Percentiles rank a stretch among this genome's conserved stretches.
Conservation (phyloP, 2,329 filamentous ascomycete species). For the Clarireedia monteithiana region DNA sequence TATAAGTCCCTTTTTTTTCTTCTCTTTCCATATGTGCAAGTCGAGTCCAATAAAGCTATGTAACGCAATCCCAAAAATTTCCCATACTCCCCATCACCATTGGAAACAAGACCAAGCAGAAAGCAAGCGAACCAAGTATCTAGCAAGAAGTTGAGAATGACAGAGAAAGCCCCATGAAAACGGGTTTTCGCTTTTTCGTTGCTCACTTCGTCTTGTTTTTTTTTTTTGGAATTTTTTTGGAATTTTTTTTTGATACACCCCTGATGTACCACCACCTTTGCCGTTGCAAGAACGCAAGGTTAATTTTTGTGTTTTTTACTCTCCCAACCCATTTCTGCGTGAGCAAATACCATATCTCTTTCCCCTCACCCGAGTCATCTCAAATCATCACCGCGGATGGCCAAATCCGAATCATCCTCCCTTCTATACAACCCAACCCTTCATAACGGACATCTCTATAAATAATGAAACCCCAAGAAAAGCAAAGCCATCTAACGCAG, state of each 20-base stretch:
- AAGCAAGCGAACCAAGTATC: not conserved
- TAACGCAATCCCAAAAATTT: not conserved
- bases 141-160: not conserved
- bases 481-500: constrained; percentile 7
- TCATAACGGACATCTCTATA: constrained; percentile 7
- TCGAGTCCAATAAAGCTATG: not conserved
- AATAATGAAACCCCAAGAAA: constrained; percentile 1
- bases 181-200: not conserved
- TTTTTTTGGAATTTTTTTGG: too few species aligned
- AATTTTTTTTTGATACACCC: not conserved
- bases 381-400: constrained; percentile 6
- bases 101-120: not conserved
- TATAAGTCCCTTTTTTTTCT: not conserved
- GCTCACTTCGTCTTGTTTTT: not conserved
- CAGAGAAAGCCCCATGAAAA: not conserved
- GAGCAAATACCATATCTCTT: constrained; percentile 5
- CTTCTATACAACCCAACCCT: not conserved
- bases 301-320: not conserved
- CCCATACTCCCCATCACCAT: too few species aligned
- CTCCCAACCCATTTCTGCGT: constrained; percentile 1
- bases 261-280: not conserved
- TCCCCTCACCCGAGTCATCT: constrained; percentile 3
- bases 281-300: not conserved
- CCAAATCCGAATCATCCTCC: constrained; percentile 3
- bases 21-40: not conserved